Evolutionary conservation across 441 rosid genomes (phyloP), one percentile per base, ranked within the genome.

Genomic region (Daphne laureola): DNA sequence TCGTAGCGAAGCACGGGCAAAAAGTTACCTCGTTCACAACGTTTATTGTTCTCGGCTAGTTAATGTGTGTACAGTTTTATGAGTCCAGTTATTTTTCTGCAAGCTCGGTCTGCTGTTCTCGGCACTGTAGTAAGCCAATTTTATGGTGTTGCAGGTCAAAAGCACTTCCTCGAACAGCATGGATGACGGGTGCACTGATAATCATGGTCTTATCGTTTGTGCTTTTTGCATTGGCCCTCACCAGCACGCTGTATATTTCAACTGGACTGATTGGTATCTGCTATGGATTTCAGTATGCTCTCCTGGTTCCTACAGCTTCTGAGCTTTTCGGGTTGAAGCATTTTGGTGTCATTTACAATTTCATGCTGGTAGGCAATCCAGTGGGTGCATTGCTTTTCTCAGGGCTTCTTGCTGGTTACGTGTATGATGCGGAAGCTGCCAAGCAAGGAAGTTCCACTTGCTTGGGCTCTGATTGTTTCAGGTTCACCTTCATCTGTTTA

Each of bases 301-400:
- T 78, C 36, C 69, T 74, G 78, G 86, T 93, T 45, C 82, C 99
- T 9, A 85, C 93, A 31, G 83, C 71, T 31, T 93, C 99, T 0
- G 99, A 93, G 75, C 95, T 93, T 53, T 93, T 93, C 26, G 96
- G 97, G 45, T 77, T 93, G 72, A 79, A 80, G 58, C 75, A 90
- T 57, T 90, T 93, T 50, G 97, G 99, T 41, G 58, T 93, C 46
- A 93, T 90, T 51, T 93, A 85, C 68, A 76, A 79, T 71, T 79
- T 86, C 66, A 55, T 93, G 65, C 66, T 52, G 66, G 56, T 90
- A 15, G 99, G 97, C 16, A 93, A 90, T 70, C 97, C 94, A 0
- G 47, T 79, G 5, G 97, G 99, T 16, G 97, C 97, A 12, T 65
- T 90, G 17, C 75, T 93, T 61, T 85, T 93, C 86, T 90, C 97